Percentiles rank a stretch among this genome's conserved stretches.
Evolutionary conservation across 495 filamentous ascomycete species (phyloP).

Genomic region (Xylaria bambusicola): DNA sequence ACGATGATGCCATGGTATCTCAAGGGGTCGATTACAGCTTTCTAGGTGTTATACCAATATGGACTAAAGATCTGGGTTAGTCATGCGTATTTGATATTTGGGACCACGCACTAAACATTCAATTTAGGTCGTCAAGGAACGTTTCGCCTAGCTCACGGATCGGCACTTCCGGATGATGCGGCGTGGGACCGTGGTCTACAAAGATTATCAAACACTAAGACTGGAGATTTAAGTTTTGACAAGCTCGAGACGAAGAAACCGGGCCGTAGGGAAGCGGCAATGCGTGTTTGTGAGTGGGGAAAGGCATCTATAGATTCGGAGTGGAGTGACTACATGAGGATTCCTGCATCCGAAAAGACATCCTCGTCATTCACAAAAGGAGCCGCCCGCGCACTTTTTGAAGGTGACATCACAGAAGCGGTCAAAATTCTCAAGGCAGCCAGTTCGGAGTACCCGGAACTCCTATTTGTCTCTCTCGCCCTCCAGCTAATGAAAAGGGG

Average conservation of each 20-base stretch:
- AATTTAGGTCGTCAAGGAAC: slow-evolving; percentile 37
- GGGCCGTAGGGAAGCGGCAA: slow-evolving; percentile 67
- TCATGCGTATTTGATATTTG: neutral
- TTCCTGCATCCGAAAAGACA: slow-evolving; percentile 55
- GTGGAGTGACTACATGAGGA: slow-evolving; percentile 42
- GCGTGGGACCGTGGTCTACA: slow-evolving; percentile 54
- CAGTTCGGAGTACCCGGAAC: slow-evolving; percentile 48
- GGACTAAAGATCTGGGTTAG: slow-evolving; percentile 73
- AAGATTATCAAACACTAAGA: slow-evolving; percentile 46
- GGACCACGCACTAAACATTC: slow-evolving; percentile 16
- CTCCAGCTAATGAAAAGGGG: slow-evolving; percentile 51
- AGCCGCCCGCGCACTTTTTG: slow-evolving; percentile 74
- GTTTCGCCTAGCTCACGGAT: slow-evolving; percentile 45
- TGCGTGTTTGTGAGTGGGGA: slow-evolving; percentile 80
- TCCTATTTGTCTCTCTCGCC: slow-evolving; percentile 56
- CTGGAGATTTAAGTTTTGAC: slow-evolving; percentile 36
- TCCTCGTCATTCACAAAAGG: slow-evolving; percentile 78
- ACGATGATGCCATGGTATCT: slow-evolving; percentile 71
- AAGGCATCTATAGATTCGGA: slow-evolving; percentile 58
- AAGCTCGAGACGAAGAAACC: slow-evolving; percentile 62
- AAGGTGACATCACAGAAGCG: slow-evolving; percentile 63
- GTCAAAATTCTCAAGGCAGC: slow-evolving; percentile 53
- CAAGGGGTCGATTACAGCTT: slow-evolving; percentile 79
- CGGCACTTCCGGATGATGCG: slow-evolving; percentile 40
- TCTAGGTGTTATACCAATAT: slow-evolving; percentile 77